phyloP scores from a whole-genome alignment of 331 rosid species.

The Rosa hybrid region DNA sequence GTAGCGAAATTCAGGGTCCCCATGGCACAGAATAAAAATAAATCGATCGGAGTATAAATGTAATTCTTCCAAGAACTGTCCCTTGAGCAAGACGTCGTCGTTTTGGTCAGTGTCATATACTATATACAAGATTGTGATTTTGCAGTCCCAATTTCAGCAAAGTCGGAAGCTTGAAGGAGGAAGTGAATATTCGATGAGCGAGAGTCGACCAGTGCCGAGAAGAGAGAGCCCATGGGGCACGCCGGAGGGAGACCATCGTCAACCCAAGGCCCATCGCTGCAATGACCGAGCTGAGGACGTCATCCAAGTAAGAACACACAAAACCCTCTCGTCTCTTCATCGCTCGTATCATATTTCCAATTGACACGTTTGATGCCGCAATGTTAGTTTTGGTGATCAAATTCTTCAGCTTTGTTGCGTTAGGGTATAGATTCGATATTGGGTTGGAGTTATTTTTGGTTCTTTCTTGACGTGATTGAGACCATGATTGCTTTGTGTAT shows the following conservation, averaged over 20 bases:
- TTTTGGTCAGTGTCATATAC: neutral
- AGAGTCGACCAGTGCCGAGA: conserved; percentile 81
- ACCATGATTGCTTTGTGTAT: neutral
- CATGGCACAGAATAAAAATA: too few relatives aligned
- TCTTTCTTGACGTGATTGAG: neutral
- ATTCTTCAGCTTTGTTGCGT: neutral
- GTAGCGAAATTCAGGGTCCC: neutral
- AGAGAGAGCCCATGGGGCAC: conserved; percentile 98
- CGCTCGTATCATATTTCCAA: too few relatives aligned
- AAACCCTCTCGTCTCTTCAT: too few relatives aligned
- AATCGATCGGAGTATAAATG: neutral
- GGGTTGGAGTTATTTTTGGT: neutral
- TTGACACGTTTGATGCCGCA: too few relatives aligned
- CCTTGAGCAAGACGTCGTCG: neutral
- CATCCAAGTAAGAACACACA: conserved; percentile 39
- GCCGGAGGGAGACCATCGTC: conserved; percentile 70
- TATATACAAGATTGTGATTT: neutral
- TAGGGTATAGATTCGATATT: neutral
- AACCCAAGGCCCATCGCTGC: conserved; percentile 95
- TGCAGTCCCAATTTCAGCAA: neutral
- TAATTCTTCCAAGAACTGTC: neutral
- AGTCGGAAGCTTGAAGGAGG: neutral
- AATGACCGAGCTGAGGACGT: conserved; percentile 78
- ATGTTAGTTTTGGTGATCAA: neutral
- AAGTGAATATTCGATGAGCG: conserved; percentile 45